These are phyloP conservation scores for Penicillium canariense DNA, from an alignment of 495 filamentous ascomycete genomes.

Conservation along the genomic window DNA sequence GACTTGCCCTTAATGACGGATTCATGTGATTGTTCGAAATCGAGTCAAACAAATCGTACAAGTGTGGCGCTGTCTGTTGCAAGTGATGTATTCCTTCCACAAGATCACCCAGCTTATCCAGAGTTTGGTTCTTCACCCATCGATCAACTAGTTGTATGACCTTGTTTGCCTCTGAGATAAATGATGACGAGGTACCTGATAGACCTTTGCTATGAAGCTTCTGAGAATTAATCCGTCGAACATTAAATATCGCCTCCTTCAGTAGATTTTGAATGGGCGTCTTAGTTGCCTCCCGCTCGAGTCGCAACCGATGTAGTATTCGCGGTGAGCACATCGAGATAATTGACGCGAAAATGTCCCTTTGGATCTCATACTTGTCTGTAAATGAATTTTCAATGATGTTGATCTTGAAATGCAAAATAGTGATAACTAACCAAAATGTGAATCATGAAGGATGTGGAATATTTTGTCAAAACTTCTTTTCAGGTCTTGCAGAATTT, in stretches of 20 bases:
- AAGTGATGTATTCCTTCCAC: conserved; percentile 13
- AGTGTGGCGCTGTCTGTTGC: neutral
- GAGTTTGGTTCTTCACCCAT: conserved; percentile 7
- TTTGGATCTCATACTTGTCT: conserved; percentile 1
- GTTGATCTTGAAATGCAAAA: too few species aligned
- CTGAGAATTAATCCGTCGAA: conserved; percentile 7
- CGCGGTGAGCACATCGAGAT: conserved; percentile 12
- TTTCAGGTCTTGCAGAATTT: conserved; percentile 11
- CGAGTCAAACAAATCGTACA: conserved; percentile 2
- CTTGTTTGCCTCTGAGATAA: conserved; percentile 8
- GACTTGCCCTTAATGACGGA: neutral
- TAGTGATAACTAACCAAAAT: conserved; percentile 14
- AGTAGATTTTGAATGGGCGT: conserved; percentile 11
- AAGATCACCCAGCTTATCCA: conserved; percentile 3
- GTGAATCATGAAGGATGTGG: conserved; percentile 6
- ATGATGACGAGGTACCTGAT: neutral
- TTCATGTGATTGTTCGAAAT: conserved; percentile 7
- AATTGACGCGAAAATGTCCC: conserved; percentile 1
- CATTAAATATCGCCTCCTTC: conserved; percentile 1
- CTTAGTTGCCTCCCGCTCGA: conserved; percentile 3
- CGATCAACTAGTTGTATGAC: conserved; percentile 13
- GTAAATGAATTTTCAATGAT: conserved; percentile 1
- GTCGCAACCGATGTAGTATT: conserved; percentile 13
- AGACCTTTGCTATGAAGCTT: neutral
- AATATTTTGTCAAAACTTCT: conserved; percentile 10